Percentiles rank a stretch among this genome's conserved stretches.
These are phyloP conservation scores for Trametes villosa DNA, from an alignment of 768 basidiomycete species.

Conservation along the genomic window DNA sequence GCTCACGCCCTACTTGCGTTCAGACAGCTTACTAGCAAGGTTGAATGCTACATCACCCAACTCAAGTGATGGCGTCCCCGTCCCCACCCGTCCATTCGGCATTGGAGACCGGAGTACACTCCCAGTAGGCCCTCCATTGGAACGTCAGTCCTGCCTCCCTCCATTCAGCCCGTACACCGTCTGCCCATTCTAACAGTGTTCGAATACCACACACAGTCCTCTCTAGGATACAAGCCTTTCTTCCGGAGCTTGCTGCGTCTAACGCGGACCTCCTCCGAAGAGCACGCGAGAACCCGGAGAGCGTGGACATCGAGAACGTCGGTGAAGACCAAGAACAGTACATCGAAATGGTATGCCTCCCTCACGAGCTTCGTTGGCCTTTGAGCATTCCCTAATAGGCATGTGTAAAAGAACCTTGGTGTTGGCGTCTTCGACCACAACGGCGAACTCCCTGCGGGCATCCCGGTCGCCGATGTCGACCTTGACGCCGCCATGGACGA, in stretches of 20 bases:
- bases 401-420: conserved; percentile 69
- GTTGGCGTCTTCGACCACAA: conserved; percentile 56
- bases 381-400: too few relatives aligned
- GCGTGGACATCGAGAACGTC: conserved; percentile 74
- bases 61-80: background rate
- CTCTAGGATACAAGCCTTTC: conserved; percentile 65
- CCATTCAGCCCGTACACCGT: background rate
- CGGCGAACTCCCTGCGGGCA: conserved; percentile 8
- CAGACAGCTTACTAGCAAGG: conserved; percentile 9
- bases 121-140: conserved; percentile 47
- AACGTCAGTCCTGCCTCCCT: conserved; percentile 54
- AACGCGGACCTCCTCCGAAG: conserved; percentile 56
- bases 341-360: conserved; percentile 50
- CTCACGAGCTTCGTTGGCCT: background rate
- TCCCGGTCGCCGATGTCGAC: conserved; percentile 19
- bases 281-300: conserved; percentile 52
- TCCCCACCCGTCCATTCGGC: conserved; percentile 31
- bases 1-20: background rate
- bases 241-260: conserved; percentile 68
- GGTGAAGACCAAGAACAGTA: conserved; percentile 51
- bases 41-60: background rate
- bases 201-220: conserved; percentile 51
- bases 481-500: conserved; percentile 1
- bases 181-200: background rate
- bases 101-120: conserved; percentile 39